Base-by-base conservation (phyloP, 176 grass and related monocot species). In the Zoysia japonica region DNA sequence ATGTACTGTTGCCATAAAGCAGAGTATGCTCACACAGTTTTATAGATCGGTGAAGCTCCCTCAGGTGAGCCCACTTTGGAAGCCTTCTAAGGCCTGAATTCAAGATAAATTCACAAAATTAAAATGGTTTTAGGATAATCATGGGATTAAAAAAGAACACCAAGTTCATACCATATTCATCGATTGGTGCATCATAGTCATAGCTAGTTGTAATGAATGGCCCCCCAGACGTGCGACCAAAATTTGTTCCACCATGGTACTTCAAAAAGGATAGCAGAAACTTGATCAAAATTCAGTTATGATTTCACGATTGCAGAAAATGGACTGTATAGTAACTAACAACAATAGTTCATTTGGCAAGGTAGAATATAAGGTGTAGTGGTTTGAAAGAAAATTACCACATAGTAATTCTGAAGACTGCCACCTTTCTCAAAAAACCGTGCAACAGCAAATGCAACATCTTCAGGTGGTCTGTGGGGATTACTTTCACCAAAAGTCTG, bases 161-260 rank as follows among this genome's bases (percentile, higher is more conserved):
- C 71, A 72, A 13, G 68, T 48, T 19, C 64, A 66, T 77, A 99
- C 96, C 96, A 65, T 99, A 99, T 90, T 99, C 96, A 89, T 99
- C 96, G 61, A 99, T 91, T 11, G 96, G 96, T 53, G 96, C 96
- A 93, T 99, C 92, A 89, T 99, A 99, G 86, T 99, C 96, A 56
- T 99, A 99, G 82, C 96, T 99, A 84, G 96, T 99, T 62, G 96
- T 95, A 84, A 99, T 99, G 81, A 99, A 99, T 14, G 96, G 96
- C 52, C 92, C 96, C 70, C 96, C 96, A 74, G 96, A 37, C 83
- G 96, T 95, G 71, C 96, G 96, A 70, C 86, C 96, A 82, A 94
- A 99, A 74, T 99, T 90, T 79, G 92, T 95, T 75, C 96, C 96
- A 73, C 96, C 96, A 79, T 99, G 96, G 80, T 99, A 99, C 96